These are phyloP conservation scores for Raphanus hybrid DNA, from an alignment of 441 rosid genomes.

Conservation along the genomic window DNA sequence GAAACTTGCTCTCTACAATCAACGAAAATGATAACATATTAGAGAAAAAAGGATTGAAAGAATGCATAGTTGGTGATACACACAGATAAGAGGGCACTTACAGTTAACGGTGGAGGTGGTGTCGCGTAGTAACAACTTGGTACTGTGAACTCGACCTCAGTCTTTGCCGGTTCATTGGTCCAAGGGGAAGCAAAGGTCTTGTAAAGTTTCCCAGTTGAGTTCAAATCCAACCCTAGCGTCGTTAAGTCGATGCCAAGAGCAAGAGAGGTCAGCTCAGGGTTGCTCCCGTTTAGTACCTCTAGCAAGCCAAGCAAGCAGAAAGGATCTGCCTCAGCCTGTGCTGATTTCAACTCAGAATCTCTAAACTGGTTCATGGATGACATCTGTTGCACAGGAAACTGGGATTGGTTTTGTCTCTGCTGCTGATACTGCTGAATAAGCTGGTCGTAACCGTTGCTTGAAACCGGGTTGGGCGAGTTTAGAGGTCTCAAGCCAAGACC, in stretches of 20 bases:
- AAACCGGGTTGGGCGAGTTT: constrained; percentile 69
- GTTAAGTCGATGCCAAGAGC: constrained; percentile 98
- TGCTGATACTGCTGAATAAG: constrained; percentile 45
- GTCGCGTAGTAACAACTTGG: constrained; percentile 92
- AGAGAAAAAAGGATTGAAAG: background rate
- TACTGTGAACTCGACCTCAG: constrained; percentile 86
- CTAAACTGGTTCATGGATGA: constrained; percentile 84
- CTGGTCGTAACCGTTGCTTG: constrained; percentile 44
- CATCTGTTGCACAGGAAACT: constrained; percentile 78
- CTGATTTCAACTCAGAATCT: constrained; percentile 82
- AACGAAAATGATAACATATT: constrained; percentile 6
- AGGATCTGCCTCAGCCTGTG: constrained; percentile 81
- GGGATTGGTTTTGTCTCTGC: constrained; percentile 42
- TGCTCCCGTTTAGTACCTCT: constrained; percentile 78
- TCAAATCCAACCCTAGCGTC: constrained; percentile 91
- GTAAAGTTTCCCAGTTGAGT: constrained; percentile 88
- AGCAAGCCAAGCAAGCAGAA: constrained; percentile 91
- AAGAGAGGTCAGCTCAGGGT: constrained; percentile 87
- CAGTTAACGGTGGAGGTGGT: constrained; percentile 78
- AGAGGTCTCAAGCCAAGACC: constrained; percentile 89
- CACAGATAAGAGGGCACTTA: constrained; percentile 46
- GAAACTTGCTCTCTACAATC: constrained; percentile 87
- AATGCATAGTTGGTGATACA: background rate
- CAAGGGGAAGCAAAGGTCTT: constrained; percentile 98
- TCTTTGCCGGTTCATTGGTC: constrained; percentile 97